phyloP scores from a whole-genome alignment of 2,329 filamentous ascomycete species.

The Nigrospora osmanthi region DNA sequence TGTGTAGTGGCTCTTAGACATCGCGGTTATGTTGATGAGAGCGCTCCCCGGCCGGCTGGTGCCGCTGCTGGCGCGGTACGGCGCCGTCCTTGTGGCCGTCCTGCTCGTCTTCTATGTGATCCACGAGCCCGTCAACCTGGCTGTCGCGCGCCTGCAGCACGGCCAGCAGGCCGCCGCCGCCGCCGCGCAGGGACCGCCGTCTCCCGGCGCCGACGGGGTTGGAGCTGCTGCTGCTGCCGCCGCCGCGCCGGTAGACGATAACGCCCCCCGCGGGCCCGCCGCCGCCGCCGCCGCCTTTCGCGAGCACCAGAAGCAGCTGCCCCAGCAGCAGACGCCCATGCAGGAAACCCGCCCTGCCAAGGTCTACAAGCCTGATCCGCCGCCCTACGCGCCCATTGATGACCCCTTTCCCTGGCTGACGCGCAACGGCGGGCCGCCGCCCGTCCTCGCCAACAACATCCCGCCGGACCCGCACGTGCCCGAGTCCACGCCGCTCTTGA shows the following conservation, averaged over 20 bases:
- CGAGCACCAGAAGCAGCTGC: background rate
- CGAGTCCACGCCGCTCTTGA: constrained; percentile 31
- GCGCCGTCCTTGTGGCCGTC: constrained; percentile 18
- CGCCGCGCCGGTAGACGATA: background rate
- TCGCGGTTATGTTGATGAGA: constrained; percentile 4
- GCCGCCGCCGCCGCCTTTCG: background rate
- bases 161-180: background rate
- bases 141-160: constrained; percentile 4
- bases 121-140: constrained; percentile 14
- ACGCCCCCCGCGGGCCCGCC: background rate
- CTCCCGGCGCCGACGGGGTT: background rate
- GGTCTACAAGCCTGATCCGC: constrained; percentile 22
- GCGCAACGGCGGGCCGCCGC: constrained; percentile 15
- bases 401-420: constrained; percentile 31
- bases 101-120: constrained; percentile 22
- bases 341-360: constrained; percentile 12
- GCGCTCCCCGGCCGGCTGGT: constrained; percentile 11
- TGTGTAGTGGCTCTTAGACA: background rate
- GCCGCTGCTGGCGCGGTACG: constrained; percentile 20
- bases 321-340: background rate
- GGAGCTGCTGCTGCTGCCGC: background rate
- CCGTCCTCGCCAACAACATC: constrained; percentile 21
- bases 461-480: constrained; percentile 24
- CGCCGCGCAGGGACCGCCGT: background rate
- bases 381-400: constrained; percentile 17